Evolutionary conservation across 2,329 filamentous ascomycete species (phyloP).

Genomic region (Fusarium chaquense): DNA sequence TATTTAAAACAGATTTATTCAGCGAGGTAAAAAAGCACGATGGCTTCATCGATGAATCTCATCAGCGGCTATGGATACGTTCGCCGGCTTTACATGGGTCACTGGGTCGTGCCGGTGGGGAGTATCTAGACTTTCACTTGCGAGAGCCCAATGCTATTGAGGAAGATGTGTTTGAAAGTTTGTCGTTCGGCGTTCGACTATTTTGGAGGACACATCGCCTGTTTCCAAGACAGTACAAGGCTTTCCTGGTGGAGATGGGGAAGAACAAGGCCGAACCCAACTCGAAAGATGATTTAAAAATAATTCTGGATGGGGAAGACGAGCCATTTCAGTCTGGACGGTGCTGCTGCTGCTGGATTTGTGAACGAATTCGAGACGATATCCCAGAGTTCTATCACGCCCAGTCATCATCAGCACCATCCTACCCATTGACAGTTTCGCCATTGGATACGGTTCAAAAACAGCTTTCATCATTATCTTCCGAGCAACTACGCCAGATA

Average conservation of each 20-base stretch:
- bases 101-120: not conserved
- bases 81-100: constrained; percentile 22
- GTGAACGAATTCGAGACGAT: constrained; percentile 30
- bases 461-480: constrained; percentile 11
- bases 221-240: constrained; percentile 18
- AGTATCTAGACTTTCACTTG: constrained; percentile 23
- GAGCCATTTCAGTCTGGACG: not conserved
- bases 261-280: not conserved
- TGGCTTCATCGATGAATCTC: constrained; percentile 11
- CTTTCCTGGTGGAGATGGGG: constrained; percentile 1
- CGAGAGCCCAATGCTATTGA: constrained; percentile 1
- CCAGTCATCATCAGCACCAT: not conserved
- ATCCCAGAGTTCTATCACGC: constrained; percentile 13
- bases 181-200: constrained; percentile 15
- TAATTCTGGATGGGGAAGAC: not conserved
- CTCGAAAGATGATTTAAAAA: not conserved
- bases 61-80: constrained; percentile 26
- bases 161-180: not conserved
- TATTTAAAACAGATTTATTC: constrained; percentile 18
- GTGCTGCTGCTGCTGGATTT: constrained; percentile 28
- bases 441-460: not conserved
- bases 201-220: constrained; percentile 27
- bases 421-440: not conserved
- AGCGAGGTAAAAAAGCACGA: constrained; percentile 21
- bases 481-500: constrained; percentile 21